Base-by-base conservation (phyloP, 202 grass and related monocot genomes). In the Schoenoplectus triqueter region DNA sequence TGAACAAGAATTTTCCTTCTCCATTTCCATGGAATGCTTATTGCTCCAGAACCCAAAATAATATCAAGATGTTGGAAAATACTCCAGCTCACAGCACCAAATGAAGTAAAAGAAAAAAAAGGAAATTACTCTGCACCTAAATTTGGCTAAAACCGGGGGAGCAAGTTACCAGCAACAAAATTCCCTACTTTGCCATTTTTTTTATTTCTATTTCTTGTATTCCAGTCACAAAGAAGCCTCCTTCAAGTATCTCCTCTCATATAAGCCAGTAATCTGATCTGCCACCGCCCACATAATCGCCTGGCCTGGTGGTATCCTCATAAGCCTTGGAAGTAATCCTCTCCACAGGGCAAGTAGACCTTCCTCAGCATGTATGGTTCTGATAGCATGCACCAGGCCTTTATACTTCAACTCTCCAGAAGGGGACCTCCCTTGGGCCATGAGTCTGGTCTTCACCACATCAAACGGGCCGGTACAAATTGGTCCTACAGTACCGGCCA, bases 251-350 rank as follows among this genome's bases (percentile, higher is more conserved):
- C 42, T 90, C 82, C 90, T 84, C 76, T 99, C 96, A 86, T 99
- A 99, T 64, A 99, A 74, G 73, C 93, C 93, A 64, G 89, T 91
- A 65, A 99, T 90, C 87, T 95, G 96, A 85, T 95, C 96, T 82
- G 96, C 93, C 21, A 92, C 96, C 47, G 80, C 85, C 93, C 93
- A 99, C 93, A 99, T 88, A 77, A 99, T 96, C 44, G 91, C 91
- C 77, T 95, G 96, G 41, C 96, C 96, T 80, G 96, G 96, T 72
- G 96, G 96, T 87, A 99, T 99, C 90, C 96, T 95, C 93, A 92
- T 92, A 49, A 99, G 93, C 84, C 93, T 90, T 1, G 96, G 93
- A 86, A 96, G 89, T 80, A 99, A 88, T 40, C 91, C 93, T 86
- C 89, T 99, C 96, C 93, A 96, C n/a, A 99, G 82, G 8, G 88